These are phyloP conservation scores for Suillus spraguei DNA, from an alignment of 768 basidiomycete genomes.

Conservation along the genomic window DNA sequence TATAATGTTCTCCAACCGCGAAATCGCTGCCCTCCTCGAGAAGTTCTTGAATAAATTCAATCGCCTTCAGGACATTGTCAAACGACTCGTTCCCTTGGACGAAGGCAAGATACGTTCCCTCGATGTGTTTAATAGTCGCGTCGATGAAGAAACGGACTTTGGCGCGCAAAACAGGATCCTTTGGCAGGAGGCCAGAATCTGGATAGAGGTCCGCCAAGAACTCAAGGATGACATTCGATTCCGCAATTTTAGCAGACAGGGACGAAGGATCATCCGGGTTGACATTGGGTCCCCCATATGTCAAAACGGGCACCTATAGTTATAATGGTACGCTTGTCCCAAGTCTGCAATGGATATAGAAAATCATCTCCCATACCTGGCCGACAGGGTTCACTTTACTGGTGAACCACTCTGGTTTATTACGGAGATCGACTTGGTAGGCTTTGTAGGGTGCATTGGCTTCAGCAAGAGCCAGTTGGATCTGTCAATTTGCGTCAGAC, in stretches of 20 bases:
- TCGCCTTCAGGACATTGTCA: constrained; percentile 40
- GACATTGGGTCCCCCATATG: constrained; percentile 58
- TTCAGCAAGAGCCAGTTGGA: constrained; percentile 58
- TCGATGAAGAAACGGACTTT: constrained; percentile 63
- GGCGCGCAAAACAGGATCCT: constrained; percentile 55
- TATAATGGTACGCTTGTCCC: neutral
- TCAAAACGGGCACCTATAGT: constrained; percentile 52
- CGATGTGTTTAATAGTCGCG: constrained; percentile 40
- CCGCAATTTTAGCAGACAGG: constrained; percentile 57
- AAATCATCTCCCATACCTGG: constrained; percentile 44
- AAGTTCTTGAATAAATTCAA: constrained; percentile 51
- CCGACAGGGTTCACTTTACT: constrained; percentile 61
- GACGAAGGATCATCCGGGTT: constrained; percentile 54
- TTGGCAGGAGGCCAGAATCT: constrained; percentile 46
- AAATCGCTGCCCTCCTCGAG: constrained; percentile 47
- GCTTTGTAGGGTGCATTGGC: constrained; percentile 47
- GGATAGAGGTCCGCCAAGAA: constrained; percentile 61
- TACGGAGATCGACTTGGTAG: constrained; percentile 56
- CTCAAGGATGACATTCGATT: constrained; percentile 63
- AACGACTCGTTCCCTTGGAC: constrained; percentile 38
- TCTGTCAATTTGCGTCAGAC: constrained; percentile 30
- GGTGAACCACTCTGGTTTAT: constrained; percentile 66
- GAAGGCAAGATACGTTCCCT: constrained; percentile 17
- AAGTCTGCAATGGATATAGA: neutral
- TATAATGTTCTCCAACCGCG: constrained; percentile 45